Base-by-base conservation (phyloP, 306 rosid genomes). In the Sesbania bispinosa region DNA sequence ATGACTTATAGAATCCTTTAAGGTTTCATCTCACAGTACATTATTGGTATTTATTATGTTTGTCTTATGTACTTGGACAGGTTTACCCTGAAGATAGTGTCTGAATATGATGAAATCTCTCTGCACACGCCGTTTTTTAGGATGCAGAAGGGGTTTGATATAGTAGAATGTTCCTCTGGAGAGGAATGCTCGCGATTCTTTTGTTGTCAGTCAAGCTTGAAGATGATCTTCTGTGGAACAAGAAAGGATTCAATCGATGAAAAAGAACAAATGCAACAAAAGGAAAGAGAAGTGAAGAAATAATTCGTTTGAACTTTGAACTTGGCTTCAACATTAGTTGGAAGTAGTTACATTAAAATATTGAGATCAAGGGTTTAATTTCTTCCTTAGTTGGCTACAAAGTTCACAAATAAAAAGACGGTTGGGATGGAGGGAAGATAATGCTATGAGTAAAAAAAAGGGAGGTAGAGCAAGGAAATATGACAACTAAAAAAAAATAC, bases 71-170 rank as follows among this genome's bases (percentile, higher is more conserved):
- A 54, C 47, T 75, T 67, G 43, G 54, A 72, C 88, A 89, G 92
- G 76, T 87, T 77, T 50, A 53, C 38, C 85, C 85, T 1, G 82
- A 62, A 20, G 73, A 64, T 60, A 72, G 19, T 51, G 46, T 23
- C 38, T 35, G 69, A 75, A 41, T 16, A 15, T 72, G 70, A 75
- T 10, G 82, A 74, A 29, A 64, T 33, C 30, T 19, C 47, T 53
- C 23, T 50, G 58, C 16, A 66, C 19, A 10, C 20, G 0, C 7
- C 7, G 10, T 33, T 48, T 59, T 65, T 19, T 63, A 74, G 76
- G 76, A 62, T 54, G 62, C 65, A 62, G 47, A 74, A 53, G 46
- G 43, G 63, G 60, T 71, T 76, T 38, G 80, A 32, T 39, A 41
- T 10, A 41, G 57, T 62, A 71, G 26, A 5, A 16, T 46, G 38